Percentiles rank a stretch among this genome's conserved stretches.
Evolutionary conservation across 306 rosid species (phyloP).

Genomic region (Alnus glutinosa): DNA sequence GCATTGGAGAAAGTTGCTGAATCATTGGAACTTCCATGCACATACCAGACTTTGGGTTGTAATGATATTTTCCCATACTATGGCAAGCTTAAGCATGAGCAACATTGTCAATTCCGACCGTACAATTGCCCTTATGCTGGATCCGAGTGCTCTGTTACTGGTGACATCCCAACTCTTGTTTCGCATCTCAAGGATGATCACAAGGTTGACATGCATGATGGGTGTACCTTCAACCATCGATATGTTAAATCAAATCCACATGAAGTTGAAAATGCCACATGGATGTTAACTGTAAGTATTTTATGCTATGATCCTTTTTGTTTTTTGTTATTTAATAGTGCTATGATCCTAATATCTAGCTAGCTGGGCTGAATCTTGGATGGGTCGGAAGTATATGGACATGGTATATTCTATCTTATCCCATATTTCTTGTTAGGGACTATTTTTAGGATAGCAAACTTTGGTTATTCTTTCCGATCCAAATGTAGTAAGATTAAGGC

Average conservation of each 20-base stretch:
- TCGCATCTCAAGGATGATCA: constrained; percentile 84
- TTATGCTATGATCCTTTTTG: not conserved
- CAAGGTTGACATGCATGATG: constrained; percentile 93
- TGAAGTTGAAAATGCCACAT: constrained; percentile 93
- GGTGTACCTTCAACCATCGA: constrained; percentile 88
- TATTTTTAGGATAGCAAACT: not conserved
- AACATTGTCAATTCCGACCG: constrained; percentile 77
- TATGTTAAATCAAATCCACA: constrained; percentile 87
- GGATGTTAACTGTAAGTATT: constrained; percentile 90
- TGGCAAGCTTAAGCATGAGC: constrained; percentile 81
- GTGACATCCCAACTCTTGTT: constrained; percentile 79
- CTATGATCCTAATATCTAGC: not conserved
- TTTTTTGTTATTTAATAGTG: too few relatives aligned
- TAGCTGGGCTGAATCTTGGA: not conserved
- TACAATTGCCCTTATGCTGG: constrained; percentile 92
- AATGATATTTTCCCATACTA: constrained; percentile 77
- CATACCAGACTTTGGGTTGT: constrained; percentile 80
- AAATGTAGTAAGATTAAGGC: too few relatives aligned
- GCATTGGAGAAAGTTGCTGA: constrained; percentile 95
- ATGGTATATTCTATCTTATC: not conserved
- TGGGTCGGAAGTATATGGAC: not conserved
- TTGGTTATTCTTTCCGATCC: not conserved
- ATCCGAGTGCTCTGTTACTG: constrained; percentile 80
- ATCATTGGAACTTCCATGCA: constrained; percentile 87
- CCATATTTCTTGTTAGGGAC: not conserved